These are phyloP conservation scores for Neonectria coccinea DNA, from an alignment of 2,329 filamentous ascomycete genomes.

Conservation along the genomic window DNA sequence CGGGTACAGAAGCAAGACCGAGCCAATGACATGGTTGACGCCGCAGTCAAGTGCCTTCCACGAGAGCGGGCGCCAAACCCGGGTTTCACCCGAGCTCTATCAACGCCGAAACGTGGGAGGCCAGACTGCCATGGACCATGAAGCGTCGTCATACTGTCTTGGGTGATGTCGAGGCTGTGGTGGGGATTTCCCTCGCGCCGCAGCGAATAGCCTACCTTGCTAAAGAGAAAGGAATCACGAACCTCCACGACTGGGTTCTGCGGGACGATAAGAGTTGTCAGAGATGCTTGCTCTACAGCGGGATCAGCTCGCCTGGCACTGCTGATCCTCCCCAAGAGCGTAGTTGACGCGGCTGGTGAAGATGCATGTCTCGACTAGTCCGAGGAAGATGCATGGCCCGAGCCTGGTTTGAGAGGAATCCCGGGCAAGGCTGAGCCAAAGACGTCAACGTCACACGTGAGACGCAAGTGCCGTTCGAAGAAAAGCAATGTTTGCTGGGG, in stretches of 20 bases:
- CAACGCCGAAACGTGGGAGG: conserved; percentile 29
- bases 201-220: conserved; percentile 3
- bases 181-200: conserved; percentile 9
- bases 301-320: conserved; percentile 28
- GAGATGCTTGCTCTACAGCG: conserved; percentile 21
- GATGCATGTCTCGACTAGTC: conserved; percentile 4
- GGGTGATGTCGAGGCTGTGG: conserved; percentile 1
- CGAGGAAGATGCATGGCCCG: not conserved
- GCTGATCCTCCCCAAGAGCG: conserved; percentile 29
- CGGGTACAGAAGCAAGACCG: conserved; percentile 18
- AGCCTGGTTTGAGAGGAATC: conserved; percentile 2
- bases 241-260: conserved; percentile 9
- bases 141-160: conserved; percentile 16
- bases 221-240: conserved; percentile 6
- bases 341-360: not conserved
- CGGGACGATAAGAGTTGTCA: conserved; percentile 21
- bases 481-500: conserved; percentile 3
- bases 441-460: conserved; percentile 16
- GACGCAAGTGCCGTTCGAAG: conserved; percentile 11
- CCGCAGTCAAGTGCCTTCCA: conserved; percentile 32
- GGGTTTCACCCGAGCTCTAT: conserved; percentile 34
- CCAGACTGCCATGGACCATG: conserved; percentile 23
- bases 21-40: conserved; percentile 19
- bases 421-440: conserved; percentile 5
- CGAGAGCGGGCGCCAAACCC: conserved; percentile 26